Evolutionary conservation across 2,329 filamentous ascomycete genomes (phyloP), one percentile per base, ranked within the genome.

Genomic region (Curvularia eragrostidis): DNA sequence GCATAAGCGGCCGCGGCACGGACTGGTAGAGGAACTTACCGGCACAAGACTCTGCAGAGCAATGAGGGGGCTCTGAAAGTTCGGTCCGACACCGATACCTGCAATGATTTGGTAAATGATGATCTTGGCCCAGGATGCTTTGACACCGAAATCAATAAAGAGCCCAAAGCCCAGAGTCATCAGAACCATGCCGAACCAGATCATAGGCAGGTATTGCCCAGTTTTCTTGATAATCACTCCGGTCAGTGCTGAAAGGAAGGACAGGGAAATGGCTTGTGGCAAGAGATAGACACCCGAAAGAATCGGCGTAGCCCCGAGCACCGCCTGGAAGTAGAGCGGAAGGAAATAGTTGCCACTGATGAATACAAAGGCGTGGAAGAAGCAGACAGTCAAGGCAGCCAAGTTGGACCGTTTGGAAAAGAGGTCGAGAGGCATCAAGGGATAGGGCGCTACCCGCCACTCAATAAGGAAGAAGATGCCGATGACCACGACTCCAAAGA

Each of bases 261-360:
- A 91, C 3, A 91, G 79, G 1, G 87, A 82, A 32, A 94, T 71
- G 8, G 89, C 89, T 61, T 85, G 86, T 0, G 91, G 89, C 13
- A 95, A 81, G 15, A 92, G 75, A 69, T 91, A 91, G 48, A 93
- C 86, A 48, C 91, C 91, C 1, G 87, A 90, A 28, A 89, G 79
- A 34, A 93, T 84, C 0, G 91, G 89, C 0, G 84, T 82, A 2
- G 86, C 86, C 48, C 89, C 84, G 42, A 91, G 82, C 50, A 91
- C 87, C 50, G 88, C 85, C 77, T 96, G 91, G 77, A 93, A 94
- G 80, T 96, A 97, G 2, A 96, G 83, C 0, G 91, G 91, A 4
- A 96, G 82, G 78, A 90, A 96, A 81, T 94, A 96, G 61, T 85
- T 87, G 28, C 85, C 87, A 0, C 89, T 85, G 69, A 94, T 92